Evolutionary conservation across 2,329 filamentous ascomycete species (phyloP), one percentile per base, ranked within the genome.

Genomic region (Stenocarpella maydis): DNA sequence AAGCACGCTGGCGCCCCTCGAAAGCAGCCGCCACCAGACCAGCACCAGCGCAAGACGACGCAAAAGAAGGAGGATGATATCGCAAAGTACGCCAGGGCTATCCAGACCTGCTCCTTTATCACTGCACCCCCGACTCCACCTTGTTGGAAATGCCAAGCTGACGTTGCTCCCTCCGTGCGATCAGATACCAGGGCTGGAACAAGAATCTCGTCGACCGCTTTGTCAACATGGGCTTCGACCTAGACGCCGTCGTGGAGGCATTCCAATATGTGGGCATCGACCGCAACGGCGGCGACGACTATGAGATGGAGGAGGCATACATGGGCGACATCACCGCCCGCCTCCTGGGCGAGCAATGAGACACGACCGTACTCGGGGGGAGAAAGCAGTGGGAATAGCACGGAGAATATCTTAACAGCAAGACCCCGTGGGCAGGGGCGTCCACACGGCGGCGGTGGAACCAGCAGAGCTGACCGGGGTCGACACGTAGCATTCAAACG

Each of bases 261-360:
- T 97, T 98, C 76, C 86, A 91, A 65, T 92, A 87, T 71, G 90
- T 96, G 9, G 92, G 93, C 7, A 95, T 97, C 73, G 92, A 95
- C 72, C 88, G 88, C 21, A 93, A 91, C 74, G 87, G 86, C 31
- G 94, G 94, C 0, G 84, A 91, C 73, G 92, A 96, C 77, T 96
- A 97, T 78, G 90, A 93, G 75, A 83, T 97, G n/a, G 93, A 97
- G 77, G 92, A 96, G 75, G 94, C 91, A 1, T 95, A 94, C 74
- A 93, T 97, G 87, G 94, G 93, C 4, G 94, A 97, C 74, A 91
- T 98, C 72, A 97, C 93, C 0, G 93, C 94, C 21, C 87, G 92
- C 69, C 86, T 98, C 8, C 89, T 98, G 41, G 92, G 92, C 45
- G 95, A 98, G 80, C 87, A 88, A 77, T 91, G 28, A 63, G 41